These are phyloP conservation scores for Glonium stellatum DNA, from an alignment of 495 filamentous ascomycete genomes.

Conservation along the genomic window DNA sequence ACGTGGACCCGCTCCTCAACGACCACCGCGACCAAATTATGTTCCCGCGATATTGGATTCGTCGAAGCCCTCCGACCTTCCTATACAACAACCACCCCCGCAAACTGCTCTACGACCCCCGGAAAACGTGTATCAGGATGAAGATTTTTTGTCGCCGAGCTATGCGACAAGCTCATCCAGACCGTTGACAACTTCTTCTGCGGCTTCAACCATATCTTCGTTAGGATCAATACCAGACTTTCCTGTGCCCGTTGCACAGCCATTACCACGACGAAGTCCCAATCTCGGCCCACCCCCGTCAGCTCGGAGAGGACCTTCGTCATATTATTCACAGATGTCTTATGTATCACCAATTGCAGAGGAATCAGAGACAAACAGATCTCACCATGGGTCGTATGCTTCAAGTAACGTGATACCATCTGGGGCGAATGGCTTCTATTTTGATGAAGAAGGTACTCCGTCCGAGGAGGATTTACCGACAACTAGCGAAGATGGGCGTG, in stretches of 20 bases:
- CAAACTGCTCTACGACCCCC: slow-evolving; percentile 11
- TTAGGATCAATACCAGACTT: slow-evolving; percentile 56
- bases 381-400: slow-evolving; percentile 64
- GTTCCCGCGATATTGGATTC: slow-evolving; percentile 48
- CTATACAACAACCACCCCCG: slow-evolving; percentile 33
- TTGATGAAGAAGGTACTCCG: slow-evolving; percentile 33
- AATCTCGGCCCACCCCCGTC: slow-evolving; percentile 60
- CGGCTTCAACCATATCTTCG: slow-evolving; percentile 35
- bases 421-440: slow-evolving; percentile 30
- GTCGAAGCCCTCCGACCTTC: slow-evolving; percentile 31
- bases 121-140: slow-evolving; percentile 12
- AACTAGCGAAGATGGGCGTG: slow-evolving; percentile 29
- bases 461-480: slow-evolving; percentile 41
- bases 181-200: slow-evolving; percentile 27
- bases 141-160: slow-evolving; percentile 22
- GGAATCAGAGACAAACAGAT: slow-evolving; percentile 50
- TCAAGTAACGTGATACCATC: slow-evolving; percentile 75
- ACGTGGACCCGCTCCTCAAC: slow-evolving; percentile 54
- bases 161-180: slow-evolving; percentile 27
- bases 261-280: slow-evolving; percentile 46
- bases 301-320: slow-evolving; percentile 63
- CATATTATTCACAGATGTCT: slow-evolving; percentile 62
- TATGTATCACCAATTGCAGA: slow-evolving; percentile 86
- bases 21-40: slow-evolving; percentile 59
- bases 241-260: slow-evolving; percentile 41